Percentiles rank a stretch among this genome's conserved stretches.
These are phyloP conservation scores for Gossypium raimondii DNA, from an alignment of 345 rosid genomes.

Conservation along the genomic window DNA sequence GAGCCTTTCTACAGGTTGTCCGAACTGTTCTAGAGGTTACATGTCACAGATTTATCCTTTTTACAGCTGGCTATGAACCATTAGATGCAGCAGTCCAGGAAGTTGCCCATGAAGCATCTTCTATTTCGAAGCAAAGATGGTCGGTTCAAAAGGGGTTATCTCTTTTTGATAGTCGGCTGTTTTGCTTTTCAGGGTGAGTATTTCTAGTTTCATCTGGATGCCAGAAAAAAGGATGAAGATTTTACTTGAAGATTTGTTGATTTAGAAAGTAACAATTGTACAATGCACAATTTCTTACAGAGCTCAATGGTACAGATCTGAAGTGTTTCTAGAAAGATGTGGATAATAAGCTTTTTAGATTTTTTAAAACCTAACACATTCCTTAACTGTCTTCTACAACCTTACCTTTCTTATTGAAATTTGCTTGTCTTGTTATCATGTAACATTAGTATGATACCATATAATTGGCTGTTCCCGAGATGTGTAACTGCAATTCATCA, in stretches of 20 bases:
- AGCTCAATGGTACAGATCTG: not conserved
- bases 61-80: constrained; percentile 53
- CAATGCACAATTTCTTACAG: not conserved
- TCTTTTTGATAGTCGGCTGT: constrained; percentile 41
- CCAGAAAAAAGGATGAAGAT: not conserved
- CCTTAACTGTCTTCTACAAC: not conserved
- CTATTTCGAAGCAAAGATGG: constrained; percentile 16
- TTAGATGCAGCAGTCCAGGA: constrained; percentile 39
- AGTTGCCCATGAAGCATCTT: constrained; percentile 28
- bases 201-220: constrained; percentile 13
- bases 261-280: not conserved
- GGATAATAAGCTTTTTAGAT: not conserved
- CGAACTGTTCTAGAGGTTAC: constrained; percentile 38
- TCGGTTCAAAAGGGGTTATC: constrained; percentile 32
- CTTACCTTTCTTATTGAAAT: constrained; percentile 5
- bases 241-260: not conserved
- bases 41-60: constrained; percentile 49
- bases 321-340: not conserved
- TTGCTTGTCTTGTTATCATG: constrained; percentile 18
- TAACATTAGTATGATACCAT: constrained; percentile 56
- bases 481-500: constrained; percentile 84
- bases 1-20: constrained; percentile 46
- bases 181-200: constrained; percentile 58
- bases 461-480: constrained; percentile 61
- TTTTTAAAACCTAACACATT: not conserved